phyloP scores from a whole-genome alignment of 2,329 filamentous ascomycete species.

The Scedosporium boydii region DNA sequence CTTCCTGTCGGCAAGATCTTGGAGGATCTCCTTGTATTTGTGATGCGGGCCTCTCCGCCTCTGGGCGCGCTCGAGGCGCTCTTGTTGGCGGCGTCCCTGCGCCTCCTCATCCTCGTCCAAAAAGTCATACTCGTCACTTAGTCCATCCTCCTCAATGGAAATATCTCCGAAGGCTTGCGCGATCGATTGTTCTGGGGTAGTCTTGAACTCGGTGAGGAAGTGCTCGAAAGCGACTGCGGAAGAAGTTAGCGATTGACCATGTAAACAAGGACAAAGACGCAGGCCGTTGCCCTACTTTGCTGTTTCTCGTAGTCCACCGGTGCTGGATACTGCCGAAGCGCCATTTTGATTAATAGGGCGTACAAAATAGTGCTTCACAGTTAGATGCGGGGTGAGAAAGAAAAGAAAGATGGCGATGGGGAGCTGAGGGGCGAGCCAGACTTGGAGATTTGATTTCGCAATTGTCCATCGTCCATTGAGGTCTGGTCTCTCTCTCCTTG shows the following conservation, averaged over 20 bases:
- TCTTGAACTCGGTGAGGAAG: constrained; percentile 85
- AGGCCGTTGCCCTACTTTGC: constrained; percentile 48
- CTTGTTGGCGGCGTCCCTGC: constrained; percentile 37
- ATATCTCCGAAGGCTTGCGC: constrained; percentile 76
- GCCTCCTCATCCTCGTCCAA: constrained; percentile 72
- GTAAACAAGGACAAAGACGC: constrained; percentile 1
- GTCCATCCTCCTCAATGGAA: constrained; percentile 76
- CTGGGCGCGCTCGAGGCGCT: constrained; percentile 37
- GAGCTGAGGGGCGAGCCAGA: constrained; percentile 17
- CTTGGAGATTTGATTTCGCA: constrained; percentile 14
- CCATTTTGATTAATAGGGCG: constrained; percentile 46
- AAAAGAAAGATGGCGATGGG: constrained; percentile 10
- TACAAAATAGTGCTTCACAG: background rate
- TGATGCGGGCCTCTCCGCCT: constrained; percentile 50
- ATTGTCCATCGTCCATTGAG: background rate
- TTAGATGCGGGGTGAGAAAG: background rate
- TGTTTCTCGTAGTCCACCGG: constrained; percentile 82
- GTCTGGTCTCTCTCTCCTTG: constrained; percentile 5
- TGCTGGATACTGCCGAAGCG: constrained; percentile 54
- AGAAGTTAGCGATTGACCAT: constrained; percentile 17
- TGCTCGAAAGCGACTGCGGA: constrained; percentile 67
- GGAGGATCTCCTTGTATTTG: constrained; percentile 84
- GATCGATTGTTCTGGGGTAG: constrained; percentile 58
- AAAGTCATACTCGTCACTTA: constrained; percentile 86
- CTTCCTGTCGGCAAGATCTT: constrained; percentile 75